Conservation (phyloP, 352 stramenopile species). For the Globisporangium canariense region DNA sequence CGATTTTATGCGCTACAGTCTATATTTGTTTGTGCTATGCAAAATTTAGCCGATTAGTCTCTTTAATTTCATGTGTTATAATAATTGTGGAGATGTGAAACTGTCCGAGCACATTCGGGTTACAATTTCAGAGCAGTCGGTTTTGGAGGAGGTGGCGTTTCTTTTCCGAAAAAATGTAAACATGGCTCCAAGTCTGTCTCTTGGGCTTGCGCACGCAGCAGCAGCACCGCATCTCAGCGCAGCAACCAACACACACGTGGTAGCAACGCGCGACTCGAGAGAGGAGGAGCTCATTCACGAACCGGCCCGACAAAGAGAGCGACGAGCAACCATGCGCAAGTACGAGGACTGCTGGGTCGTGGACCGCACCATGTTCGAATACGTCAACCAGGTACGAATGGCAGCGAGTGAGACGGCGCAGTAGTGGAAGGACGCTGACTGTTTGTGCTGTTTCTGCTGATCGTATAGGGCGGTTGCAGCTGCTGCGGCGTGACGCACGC, state of each 20-base stretch:
- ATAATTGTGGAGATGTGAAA: no score
- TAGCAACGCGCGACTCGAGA: no score
- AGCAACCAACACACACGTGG: neutral
- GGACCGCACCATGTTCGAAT: slow-evolving; percentile 94
- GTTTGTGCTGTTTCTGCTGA: neutral
- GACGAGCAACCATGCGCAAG: slow-evolving; percentile 39
- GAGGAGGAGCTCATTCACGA: neutral
- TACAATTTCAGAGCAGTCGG: no score
- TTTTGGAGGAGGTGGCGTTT: no score
- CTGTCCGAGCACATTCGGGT: no score
- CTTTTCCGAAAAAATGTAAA: no score
- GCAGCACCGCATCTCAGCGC: neutral
- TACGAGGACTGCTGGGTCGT: slow-evolving; percentile 88
- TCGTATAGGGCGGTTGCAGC: slow-evolving; percentile 81
- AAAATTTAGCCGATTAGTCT: no score
- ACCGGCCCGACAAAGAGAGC: neutral
- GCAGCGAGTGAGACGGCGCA: neutral
- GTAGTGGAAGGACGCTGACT: neutral
- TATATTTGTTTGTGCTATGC: no score
- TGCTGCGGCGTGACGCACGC: slow-evolving; percentile 89
- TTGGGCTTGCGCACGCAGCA: neutral
- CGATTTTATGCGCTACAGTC: no score
- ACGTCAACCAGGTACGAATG: slow-evolving; percentile 77
- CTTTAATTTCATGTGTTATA: no score
- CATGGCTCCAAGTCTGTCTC: no score